phyloP scores from a whole-genome alignment of 108 stramenopile species.

The Discostella pseudostelligera region DNA sequence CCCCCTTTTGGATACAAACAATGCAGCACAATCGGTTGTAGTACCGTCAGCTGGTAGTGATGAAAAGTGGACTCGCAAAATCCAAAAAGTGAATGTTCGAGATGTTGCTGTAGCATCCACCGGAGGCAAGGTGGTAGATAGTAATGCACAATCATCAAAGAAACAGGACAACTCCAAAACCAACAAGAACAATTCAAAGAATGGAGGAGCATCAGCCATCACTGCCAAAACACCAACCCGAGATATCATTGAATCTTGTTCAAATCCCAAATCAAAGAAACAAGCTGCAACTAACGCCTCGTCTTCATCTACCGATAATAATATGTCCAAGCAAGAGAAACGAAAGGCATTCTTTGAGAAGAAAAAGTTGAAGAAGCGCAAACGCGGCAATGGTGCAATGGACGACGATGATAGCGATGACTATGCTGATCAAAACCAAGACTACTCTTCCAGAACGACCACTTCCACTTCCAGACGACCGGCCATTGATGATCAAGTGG shows the following conservation, averaged over 20 bases:
- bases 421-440: background rate
- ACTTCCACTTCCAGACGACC: slow-evolving; percentile 10
- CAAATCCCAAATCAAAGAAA: slow-evolving; percentile 12
- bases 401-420: slow-evolving; percentile 10
- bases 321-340: slow-evolving; percentile 28
- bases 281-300: background rate
- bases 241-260: slow-evolving; percentile 38
- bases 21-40: background rate
- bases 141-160: no score
- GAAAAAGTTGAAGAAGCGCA: slow-evolving; percentile 44
- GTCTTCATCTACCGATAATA: background rate
- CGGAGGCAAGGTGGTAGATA: no score
- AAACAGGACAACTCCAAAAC: no score
- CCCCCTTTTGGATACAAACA: slow-evolving; percentile 15
- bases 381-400: slow-evolving; percentile 9
- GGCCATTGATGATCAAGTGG: slow-evolving; percentile 37
- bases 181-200: background rate
- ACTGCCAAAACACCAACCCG: slow-evolving; percentile 41
- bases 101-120: slow-evolving; percentile 5
- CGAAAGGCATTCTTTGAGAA: slow-evolving; percentile 40
- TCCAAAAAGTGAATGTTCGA: slow-evolving; percentile 16
- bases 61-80: slow-evolving; percentile 8
- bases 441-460: slow-evolving; percentile 14
- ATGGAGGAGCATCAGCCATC: slow-evolving; percentile 10
- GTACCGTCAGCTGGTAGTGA: slow-evolving; percentile 1